A percentile compares a stretch with the other conserved stretches of the same genome.
phyloP scores from a whole-genome alignment of 2,329 filamentous ascomycete species.

The Claviceps maximensis region DNA sequence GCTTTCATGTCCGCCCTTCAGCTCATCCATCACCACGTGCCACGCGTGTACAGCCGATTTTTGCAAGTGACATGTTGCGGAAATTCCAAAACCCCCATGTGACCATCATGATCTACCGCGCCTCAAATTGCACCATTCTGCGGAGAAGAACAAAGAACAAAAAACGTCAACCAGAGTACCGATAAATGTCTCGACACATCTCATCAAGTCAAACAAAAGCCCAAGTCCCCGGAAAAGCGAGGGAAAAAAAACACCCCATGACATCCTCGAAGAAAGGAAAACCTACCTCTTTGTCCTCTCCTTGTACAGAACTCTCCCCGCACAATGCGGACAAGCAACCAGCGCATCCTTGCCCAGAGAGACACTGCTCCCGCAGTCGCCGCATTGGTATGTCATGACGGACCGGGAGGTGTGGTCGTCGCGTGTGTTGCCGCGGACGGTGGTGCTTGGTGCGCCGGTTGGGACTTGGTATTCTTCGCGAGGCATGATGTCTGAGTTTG shows the following conservation, averaged over 20 bases:
- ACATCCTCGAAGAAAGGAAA: too few species aligned
- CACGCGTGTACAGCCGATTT: too few species aligned
- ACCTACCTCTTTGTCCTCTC: constrained; percentile 89
- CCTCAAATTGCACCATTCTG: constrained; percentile 98
- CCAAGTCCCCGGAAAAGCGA: not conserved
- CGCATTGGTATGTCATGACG: constrained; percentile 28
- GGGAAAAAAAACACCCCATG: not conserved
- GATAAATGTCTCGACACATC: too few species aligned
- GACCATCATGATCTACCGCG: too few species aligned
- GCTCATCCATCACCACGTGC: too few species aligned
- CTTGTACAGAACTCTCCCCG: constrained; percentile 93
- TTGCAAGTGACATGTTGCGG: too few species aligned
- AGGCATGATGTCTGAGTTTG: constrained; percentile 37
- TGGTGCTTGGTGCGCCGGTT: constrained; percentile 30
- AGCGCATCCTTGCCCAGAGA: constrained; percentile 34
- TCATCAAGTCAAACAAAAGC: too few species aligned
- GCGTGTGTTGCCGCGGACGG: constrained; percentile 27
- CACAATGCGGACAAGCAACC: constrained; percentile 47
- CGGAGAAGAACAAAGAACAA: not conserved
- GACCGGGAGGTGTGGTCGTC: constrained; percentile 25
- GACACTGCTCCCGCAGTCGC: constrained; percentile 30
- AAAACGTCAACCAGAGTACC: not conserved
- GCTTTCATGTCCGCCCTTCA: too few species aligned
- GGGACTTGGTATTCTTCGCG: constrained; percentile 71
- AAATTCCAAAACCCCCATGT: too few species aligned